Evolutionary conservation across 2,329 filamentous ascomycete genomes (phyloP).

Genomic region (Microcyclospora tardicrescens): DNA sequence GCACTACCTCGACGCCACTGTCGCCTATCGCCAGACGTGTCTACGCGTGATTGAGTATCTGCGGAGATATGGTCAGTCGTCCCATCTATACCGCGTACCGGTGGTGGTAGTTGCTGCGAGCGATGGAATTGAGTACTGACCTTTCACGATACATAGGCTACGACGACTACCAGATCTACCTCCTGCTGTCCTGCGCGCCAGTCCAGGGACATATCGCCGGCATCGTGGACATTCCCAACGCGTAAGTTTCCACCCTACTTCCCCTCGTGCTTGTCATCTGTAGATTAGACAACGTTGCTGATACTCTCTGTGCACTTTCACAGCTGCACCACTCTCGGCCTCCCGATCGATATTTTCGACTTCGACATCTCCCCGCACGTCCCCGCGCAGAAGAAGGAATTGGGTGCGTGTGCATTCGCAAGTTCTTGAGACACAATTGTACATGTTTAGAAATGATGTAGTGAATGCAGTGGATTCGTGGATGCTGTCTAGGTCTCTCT

Average conservation of each 20-base stretch:
- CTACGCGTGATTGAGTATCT: conserved; percentile 67
- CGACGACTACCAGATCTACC: conserved; percentile 66
- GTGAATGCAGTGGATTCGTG: no score
- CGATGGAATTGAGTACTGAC: no score
- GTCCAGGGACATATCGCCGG: conserved; percentile 81
- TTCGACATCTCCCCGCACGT: conserved; percentile 70
- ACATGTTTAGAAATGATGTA: no score
- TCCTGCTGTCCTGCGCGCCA: conserved; percentile 73
- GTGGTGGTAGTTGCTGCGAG: neutral
- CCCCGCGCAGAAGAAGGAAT: conserved; percentile 48
- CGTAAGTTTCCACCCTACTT: neutral
- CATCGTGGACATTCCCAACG: conserved; percentile 42
- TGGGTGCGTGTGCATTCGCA: conserved; percentile 58
- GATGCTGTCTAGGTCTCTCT: no score
- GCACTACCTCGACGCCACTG: conserved; percentile 74
- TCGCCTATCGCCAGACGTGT: conserved; percentile 74
- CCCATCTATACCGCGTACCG: no score
- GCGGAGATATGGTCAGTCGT: conserved; percentile 48
- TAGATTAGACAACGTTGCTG: conserved; percentile 5
- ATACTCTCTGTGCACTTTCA: conserved; percentile 6
- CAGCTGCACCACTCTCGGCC: conserved; percentile 59
- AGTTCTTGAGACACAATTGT: conserved; percentile 12
- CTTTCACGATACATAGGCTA: conserved; percentile 30
- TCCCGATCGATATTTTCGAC: conserved; percentile 90
- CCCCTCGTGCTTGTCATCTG: neutral